phyloP scores from a whole-genome alignment of 2,329 filamentous ascomycete genomes.

The Aspergillus pseudoterreus region DNA sequence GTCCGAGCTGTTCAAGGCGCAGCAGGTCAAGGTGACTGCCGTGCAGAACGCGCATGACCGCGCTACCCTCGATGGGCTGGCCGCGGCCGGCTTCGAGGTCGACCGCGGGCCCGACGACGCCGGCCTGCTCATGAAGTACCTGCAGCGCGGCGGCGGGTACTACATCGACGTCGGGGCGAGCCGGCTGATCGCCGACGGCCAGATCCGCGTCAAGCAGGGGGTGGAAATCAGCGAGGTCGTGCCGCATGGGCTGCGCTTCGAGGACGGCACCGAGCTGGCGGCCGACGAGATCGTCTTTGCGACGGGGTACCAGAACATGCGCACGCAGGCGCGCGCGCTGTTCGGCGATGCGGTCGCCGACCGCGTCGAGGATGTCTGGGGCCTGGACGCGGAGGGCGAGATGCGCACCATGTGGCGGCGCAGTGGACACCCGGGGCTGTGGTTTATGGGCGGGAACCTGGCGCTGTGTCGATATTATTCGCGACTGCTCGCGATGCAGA shows the following conservation, averaged over 20 bases:
- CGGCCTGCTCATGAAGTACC: conserved; percentile 61
- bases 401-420: conserved; percentile 58
- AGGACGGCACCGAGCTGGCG: conserved; percentile 56
- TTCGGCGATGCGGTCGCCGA: conserved; percentile 62
- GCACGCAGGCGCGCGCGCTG: conserved; percentile 55
- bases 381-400: conserved; percentile 54
- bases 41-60: conserved; percentile 33
- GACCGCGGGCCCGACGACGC: conserved; percentile 56
- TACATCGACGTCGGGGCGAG: conserved; percentile 67
- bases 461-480: conserved; percentile 62
- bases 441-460: conserved; percentile 65
- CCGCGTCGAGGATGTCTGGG: conserved; percentile 59
- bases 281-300: conserved; percentile 64
- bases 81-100: conserved; percentile 57
- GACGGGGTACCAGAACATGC: conserved; percentile 64
- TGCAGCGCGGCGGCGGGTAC: conserved; percentile 64
- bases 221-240: conserved; percentile 55
- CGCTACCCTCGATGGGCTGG: conserved; percentile 44
- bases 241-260: conserved; percentile 47
- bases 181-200: conserved; percentile 59
- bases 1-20: conserved; percentile 56
- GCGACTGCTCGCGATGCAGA: conserved; percentile 48
- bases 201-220: conserved; percentile 62
- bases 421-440: conserved; percentile 63
- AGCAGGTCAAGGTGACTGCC: conserved; percentile 49